Conservation (phyloP, 192 early-diverging fungal species). For the Cetraspora pellucida region DNA sequence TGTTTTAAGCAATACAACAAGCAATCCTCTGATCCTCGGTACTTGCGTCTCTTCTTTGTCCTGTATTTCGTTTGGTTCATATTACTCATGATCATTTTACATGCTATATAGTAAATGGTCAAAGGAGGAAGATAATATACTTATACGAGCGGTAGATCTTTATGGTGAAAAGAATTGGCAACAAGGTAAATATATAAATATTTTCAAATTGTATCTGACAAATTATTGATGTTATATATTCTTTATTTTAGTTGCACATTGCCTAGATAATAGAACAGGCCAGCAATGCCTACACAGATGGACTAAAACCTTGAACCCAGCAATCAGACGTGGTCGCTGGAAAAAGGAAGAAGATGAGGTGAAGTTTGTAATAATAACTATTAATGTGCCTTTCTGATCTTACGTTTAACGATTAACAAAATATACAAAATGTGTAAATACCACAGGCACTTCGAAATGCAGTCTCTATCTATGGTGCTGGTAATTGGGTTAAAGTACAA, state of each 20-base stretch:
- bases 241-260: constrained; percentile 50
- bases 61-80: background rate
- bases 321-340: constrained; percentile 68
- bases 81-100: background rate
- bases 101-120: constrained; percentile 60
- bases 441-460: constrained; percentile 57
- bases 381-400: background rate
- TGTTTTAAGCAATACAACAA: constrained; percentile 70
- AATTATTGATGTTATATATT: no score
- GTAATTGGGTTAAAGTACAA: constrained; percentile 72
- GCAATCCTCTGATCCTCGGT: constrained; percentile 36
- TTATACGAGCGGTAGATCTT: constrained; percentile 64
- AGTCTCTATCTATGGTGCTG: constrained; percentile 65
- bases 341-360: constrained; percentile 63
- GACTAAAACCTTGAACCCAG: constrained; percentile 70
- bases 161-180: constrained; percentile 77
- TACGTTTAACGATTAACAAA: background rate
- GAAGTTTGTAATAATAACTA: background rate
- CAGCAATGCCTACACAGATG: constrained; percentile 76
- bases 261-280: constrained; percentile 65
- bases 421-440: background rate
- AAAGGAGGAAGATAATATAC: constrained; percentile 63
- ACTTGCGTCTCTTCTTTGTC: background rate
- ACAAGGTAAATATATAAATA: constrained; percentile 31
- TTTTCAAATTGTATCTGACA: no score